These are phyloP conservation scores for Monilinia fructigena DNA, from an alignment of 2,329 filamentous ascomycete species.

Conservation along the genomic window DNA sequence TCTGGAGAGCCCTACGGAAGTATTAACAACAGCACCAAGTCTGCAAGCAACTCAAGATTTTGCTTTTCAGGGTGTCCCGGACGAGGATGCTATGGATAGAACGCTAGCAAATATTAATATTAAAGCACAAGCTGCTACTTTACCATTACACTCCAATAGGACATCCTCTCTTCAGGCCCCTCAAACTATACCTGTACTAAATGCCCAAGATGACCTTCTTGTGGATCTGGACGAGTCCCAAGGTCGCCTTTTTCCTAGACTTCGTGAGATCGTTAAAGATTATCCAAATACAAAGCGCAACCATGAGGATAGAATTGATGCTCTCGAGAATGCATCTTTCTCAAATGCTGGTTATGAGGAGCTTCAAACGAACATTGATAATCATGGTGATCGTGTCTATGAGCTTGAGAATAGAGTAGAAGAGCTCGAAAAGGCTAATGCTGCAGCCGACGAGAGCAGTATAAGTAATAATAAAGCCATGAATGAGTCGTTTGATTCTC, in stretches of 20 bases:
- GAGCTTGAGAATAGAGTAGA: constrained; percentile 66
- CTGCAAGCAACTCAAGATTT: constrained; percentile 29
- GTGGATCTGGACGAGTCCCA: constrained; percentile 23
- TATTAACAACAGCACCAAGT: constrained; percentile 34
- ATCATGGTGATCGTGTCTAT: constrained; percentile 63
- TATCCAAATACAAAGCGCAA: constrained; percentile 34
- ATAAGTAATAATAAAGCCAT: constrained; percentile 29
- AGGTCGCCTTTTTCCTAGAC: constrained; percentile 29
- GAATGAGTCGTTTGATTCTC: constrained; percentile 37
- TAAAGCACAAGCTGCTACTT: constrained; percentile 19
- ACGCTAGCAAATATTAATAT: constrained; percentile 26
- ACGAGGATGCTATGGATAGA: constrained; percentile 9
- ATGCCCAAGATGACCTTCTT: background rate
- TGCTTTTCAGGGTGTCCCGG: constrained; percentile 23
- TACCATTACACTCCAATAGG: constrained; percentile 21
- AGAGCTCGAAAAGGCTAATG: constrained; percentile 55
- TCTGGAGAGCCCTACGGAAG: constrained; percentile 38
- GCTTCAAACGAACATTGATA: constrained; percentile 65
- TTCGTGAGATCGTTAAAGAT: constrained; percentile 32
- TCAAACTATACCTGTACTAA: background rate
- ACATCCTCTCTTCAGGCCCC: background rate
- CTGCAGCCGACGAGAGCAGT: constrained; percentile 45
- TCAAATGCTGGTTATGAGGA: constrained; percentile 65
- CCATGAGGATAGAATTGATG: constrained; percentile 64
- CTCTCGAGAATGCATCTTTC: constrained; percentile 69